Conservation (phyloP, 2,329 filamentous ascomycete species). For the Fusarium tanahbumbuense region DNA sequence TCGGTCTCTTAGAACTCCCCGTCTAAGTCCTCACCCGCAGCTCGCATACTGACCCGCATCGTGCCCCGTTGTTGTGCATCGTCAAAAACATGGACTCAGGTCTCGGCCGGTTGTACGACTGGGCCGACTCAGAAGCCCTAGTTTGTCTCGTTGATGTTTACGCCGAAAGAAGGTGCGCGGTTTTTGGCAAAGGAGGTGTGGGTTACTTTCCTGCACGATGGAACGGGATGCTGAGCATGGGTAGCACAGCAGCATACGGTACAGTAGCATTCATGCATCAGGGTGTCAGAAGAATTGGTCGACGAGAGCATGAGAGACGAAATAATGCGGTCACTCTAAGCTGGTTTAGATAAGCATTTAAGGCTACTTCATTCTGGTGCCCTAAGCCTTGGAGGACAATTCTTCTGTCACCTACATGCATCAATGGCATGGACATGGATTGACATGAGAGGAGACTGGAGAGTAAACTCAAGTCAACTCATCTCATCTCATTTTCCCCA, state of each 20-base stretch:
- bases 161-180: conserved; percentile 26
- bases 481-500: conserved; percentile 7
- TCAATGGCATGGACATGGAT: neutral
- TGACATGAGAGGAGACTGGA: neutral
- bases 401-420: neutral
- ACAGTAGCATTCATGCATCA: neutral
- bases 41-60: conserved; percentile 33
- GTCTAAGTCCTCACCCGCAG: conserved; percentile 26
- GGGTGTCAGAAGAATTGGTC: neutral
- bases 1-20: neutral
- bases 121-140: conserved; percentile 31
- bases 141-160: conserved; percentile 18
- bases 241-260: conserved; percentile 12
- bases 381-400: neutral
- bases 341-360: neutral
- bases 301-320: neutral
- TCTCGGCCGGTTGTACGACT: conserved; percentile 42
- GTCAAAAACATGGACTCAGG: conserved; percentile 18
- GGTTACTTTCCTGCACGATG: conserved; percentile 23
- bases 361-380: neutral
- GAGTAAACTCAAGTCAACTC: conserved; percentile 7
- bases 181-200: conserved; percentile 38
- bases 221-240: conserved; percentile 1
- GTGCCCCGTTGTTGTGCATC: conserved; percentile 24
- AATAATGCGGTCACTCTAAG: neutral